Evolutionary conservation across 176 grass and related monocot genomes (phyloP).

Genomic region (Zoysia pacifica): DNA sequence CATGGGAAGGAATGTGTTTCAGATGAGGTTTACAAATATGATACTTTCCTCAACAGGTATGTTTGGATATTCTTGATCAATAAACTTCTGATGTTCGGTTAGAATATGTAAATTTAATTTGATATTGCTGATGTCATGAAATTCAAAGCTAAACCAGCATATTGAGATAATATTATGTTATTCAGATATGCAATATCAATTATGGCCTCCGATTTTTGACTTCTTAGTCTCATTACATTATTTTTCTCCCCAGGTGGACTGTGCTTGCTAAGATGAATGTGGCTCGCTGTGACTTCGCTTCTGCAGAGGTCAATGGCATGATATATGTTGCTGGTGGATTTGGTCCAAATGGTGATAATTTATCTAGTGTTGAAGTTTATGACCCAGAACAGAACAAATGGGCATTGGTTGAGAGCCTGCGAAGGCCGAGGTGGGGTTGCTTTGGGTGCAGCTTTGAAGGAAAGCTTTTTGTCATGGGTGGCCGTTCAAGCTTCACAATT

Average conservation of each 20-base stretch:
- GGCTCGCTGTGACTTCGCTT: slow-evolving; percentile 81
- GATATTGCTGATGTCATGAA: not conserved
- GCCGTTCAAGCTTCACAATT: slow-evolving; percentile 86
- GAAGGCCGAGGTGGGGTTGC: slow-evolving; percentile 84
- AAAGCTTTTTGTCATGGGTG: slow-evolving; percentile 90
- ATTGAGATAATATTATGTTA: slow-evolving; percentile 6
- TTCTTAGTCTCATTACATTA: slow-evolving; percentile 29
- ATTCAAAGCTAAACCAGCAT: slow-evolving; percentile 16
- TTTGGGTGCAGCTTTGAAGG: slow-evolving; percentile 78
- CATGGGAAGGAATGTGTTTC: slow-evolving; percentile 61
- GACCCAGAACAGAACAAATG: slow-evolving; percentile 67
- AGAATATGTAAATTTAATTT: not conserved
- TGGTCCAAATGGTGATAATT: slow-evolving; percentile 65
- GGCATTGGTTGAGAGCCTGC: slow-evolving; percentile 65
- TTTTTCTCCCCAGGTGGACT: slow-evolving; percentile 66
- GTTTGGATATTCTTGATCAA: slow-evolving; percentile 20
- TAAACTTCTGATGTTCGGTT: slow-evolving; percentile 1
- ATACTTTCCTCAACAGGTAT: slow-evolving; percentile 78
- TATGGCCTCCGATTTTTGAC: not conserved
- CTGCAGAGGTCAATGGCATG: slow-evolving; percentile 63
- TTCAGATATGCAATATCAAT: slow-evolving; percentile 4
- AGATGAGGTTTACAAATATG: slow-evolving; percentile 84
- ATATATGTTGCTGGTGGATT: slow-evolving; percentile 86
- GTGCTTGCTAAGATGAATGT: slow-evolving; percentile 76
- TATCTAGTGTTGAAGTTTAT: slow-evolving; percentile 90